Evolutionary conservation across 495 filamentous ascomycete species (phyloP), one percentile per base, ranked within the genome.

Genomic region (Talaromyces adpressus): DNA sequence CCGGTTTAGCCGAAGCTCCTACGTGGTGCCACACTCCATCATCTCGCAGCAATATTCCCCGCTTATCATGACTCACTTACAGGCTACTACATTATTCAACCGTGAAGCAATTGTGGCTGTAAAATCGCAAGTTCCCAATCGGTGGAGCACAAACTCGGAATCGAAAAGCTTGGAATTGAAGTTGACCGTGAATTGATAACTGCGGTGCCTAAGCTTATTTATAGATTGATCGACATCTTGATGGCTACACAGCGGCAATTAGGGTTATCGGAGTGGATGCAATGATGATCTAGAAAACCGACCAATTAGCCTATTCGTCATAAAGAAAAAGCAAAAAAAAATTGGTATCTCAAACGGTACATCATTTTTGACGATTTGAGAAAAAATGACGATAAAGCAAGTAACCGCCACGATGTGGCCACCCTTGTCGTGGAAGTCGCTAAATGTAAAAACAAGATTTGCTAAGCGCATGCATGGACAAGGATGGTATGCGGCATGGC

Each of bases 151-250:
- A 41, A 9, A 30, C 32, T 36, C 36, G 36, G 36, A 14, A 41
- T 16, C 36, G n/a, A 36, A 1, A 12, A 36, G 36, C 36, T 41
- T 41, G 36, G 36, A 41, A 14, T 41, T 39, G 34, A 27, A 39
- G 51, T 25, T 12, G 20, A 54, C 16, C 22, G 25, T 54, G 18
- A 14, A n/a, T 8, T 16, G 4, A 27, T 27, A 25, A 56, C 9
- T 29, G 36, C 12, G 36, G 2, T 56, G 27, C 12, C 52, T 9
- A 56, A 7, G 6, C 18, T 56, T 56, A 56, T 56, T 56, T 56
- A 56, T 56, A 56, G 52, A 56, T 56, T 56, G 52, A 56, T 56
- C 52, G 52, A 29, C 52, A 27, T 56, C 23, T 29, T 27, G 22
- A 16, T 41, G 36, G 36, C 11, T 41, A 41, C 36, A 56, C 52